These are phyloP conservation scores for Raffaelea deltoideospora DNA, from an alignment of 2,329 filamentous ascomycete species.

Conservation along the genomic window DNA sequence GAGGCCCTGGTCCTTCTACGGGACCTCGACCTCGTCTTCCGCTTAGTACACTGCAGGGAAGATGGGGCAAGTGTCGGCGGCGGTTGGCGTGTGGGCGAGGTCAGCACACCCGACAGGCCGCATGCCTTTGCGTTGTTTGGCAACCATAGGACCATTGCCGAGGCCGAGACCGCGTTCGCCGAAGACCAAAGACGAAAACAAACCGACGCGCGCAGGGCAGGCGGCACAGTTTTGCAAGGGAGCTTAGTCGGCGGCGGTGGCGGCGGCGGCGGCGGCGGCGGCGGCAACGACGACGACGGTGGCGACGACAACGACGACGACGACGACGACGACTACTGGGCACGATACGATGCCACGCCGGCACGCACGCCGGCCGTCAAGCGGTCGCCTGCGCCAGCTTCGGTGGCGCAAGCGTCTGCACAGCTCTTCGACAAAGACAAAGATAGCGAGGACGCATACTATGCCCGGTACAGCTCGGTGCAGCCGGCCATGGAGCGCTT, in stretches of 20 bases:
- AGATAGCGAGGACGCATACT: constrained; percentile 55
- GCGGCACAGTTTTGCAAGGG: too few relatives aligned
- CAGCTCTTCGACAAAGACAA: neutral
- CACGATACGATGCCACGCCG: constrained; percentile 58
- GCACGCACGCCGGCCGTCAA: constrained; percentile 46
- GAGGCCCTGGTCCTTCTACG: constrained; percentile 49
- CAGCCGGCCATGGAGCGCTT: constrained; percentile 70
- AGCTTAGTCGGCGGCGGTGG: neutral
- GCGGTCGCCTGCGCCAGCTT: constrained; percentile 43
- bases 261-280: neutral
- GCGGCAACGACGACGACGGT: constrained; percentile 2
- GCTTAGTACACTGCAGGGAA: constrained; percentile 53
- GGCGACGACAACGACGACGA: constrained; percentile 37
- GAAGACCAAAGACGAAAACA: constrained; percentile 13
- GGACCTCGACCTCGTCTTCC: constrained; percentile 44
- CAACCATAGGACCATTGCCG: constrained; percentile 33
- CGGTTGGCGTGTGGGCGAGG: constrained; percentile 60
- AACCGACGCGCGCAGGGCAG: too few relatives aligned
- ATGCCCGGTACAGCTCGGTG: constrained; percentile 59
- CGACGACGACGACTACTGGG: constrained; percentile 70
- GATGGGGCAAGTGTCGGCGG: constrained; percentile 45
- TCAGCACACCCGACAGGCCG: constrained; percentile 42
- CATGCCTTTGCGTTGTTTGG: constrained; percentile 39
- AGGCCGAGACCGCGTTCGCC: constrained; percentile 45
- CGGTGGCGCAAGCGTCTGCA: constrained; percentile 12